Base-by-base conservation (phyloP, 139 green algal genomes). In the Tetraselmis striata region DNA sequence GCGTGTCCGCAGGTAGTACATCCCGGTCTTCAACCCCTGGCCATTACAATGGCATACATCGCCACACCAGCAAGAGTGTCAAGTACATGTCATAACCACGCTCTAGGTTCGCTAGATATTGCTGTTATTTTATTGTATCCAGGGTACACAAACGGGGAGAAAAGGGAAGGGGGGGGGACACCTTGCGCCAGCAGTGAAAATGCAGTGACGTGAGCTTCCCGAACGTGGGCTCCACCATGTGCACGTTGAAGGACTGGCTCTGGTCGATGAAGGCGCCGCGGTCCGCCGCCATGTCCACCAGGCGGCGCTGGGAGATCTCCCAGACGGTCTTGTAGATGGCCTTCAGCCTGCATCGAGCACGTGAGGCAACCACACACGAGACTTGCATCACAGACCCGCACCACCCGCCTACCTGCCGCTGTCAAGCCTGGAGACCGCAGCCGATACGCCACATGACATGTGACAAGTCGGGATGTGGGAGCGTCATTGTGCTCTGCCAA, bases 241-340 rank as follows among this genome's bases (percentile, higher is more conserved):
- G 97, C 80, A 99, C 97, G 86, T 98, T 98, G 92, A 99, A 98
- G 74, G 87, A 95, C 88, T 99, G 96, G 83, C 85, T 94, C 92
- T 99, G 97, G 88, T 99, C 97, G 80, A 99, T 99, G 90, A 93
- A 99, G 1, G 97, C 97, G n/a, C 97, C 97, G 24, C 97, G 89
- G 87, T 98, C 97, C 2, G 96, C 97, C 18, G 97, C 96, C 96
- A 99, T 99, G 93, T 99, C 96, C 31, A 99, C 96, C 77, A 99
- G 89, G 28, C 89, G 82, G 29, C 92, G 88, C 92, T 98, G 95
- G 91, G 98, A 98, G 87, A 99, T 98, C 92, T 99, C 97, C 97
- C 97, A 99, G 75, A 99, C 97, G 30, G 97, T 99, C 93, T 98
- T 98, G 92, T 99, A 99, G 77, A 99, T 91, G 2, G 59, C 81